A percentile compares a stretch with the other conserved stretches of the same genome.
Evolutionary conservation across 106 monocot species (phyloP).

Genomic region (Apostasia shenzhenica): DNA sequence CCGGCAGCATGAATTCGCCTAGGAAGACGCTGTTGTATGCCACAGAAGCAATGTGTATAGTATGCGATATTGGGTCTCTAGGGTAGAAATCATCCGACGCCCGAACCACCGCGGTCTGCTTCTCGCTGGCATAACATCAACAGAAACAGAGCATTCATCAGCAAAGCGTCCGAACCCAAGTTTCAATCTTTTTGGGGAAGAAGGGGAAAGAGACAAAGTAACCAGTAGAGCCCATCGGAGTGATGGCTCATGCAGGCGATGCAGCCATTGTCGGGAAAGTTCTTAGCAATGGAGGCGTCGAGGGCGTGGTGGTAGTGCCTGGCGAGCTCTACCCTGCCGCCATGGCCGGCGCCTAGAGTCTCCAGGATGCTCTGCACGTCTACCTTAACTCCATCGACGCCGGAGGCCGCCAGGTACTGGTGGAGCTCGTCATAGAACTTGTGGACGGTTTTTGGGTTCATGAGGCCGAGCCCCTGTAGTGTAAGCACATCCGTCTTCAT

Average conservation of each 20-base stretch:
- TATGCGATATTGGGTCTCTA: constrained; percentile 84
- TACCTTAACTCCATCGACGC: constrained; percentile 92
- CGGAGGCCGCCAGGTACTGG: constrained; percentile 51
- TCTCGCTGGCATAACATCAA: constrained; percentile 38
- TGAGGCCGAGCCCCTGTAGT: constrained; percentile 69
- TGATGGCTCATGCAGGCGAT: constrained; percentile 98
- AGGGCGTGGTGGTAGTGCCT: constrained; percentile 74
- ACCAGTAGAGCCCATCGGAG: constrained; percentile 88
- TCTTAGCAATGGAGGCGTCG: constrained; percentile 73
- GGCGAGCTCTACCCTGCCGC: constrained; percentile 70
- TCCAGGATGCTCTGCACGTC: constrained; percentile 89
- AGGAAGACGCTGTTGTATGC: constrained; percentile 90
- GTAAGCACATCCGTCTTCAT: constrained; percentile 57
- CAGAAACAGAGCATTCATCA: not conserved
- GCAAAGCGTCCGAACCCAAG: not conserved
- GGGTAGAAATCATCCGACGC: constrained; percentile 98
- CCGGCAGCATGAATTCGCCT: constrained; percentile 94
- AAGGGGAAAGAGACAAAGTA: not conserved
- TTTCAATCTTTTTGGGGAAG: not conserved
- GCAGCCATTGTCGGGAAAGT: constrained; percentile 79
- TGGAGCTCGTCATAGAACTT: constrained; percentile 81
- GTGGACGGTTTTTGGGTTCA: constrained; percentile 58
- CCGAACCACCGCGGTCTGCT: constrained; percentile 81
- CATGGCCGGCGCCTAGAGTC: constrained; percentile 71
- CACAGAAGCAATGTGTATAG: constrained; percentile 91